Conservation (phyloP, 2,329 filamentous ascomycete genomes). For the Colletotrichum nymphaeae region DNA sequence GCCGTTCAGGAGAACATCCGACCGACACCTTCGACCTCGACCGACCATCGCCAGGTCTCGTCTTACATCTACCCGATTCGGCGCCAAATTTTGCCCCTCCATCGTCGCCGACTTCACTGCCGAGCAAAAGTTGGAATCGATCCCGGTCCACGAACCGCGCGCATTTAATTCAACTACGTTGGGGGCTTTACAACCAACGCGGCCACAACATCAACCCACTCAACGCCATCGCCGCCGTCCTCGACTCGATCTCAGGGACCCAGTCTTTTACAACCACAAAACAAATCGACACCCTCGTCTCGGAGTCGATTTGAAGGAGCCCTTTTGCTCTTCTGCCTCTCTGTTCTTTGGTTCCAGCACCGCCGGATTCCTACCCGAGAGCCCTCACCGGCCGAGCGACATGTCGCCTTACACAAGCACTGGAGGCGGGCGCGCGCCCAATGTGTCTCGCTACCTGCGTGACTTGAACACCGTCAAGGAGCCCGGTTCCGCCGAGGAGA, state of each 20-base stretch:
- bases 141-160: conserved; percentile 8
- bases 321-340: conserved; percentile 11
- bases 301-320: conserved; percentile 13
- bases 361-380: background rate
- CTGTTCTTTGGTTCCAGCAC: conserved; percentile 1
- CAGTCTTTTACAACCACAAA: conserved; percentile 26
- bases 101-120: conserved; percentile 1
- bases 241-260: conserved; percentile 5
- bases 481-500: conserved; percentile 68
- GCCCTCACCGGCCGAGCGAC: conserved; percentile 26
- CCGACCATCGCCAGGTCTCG: background rate
- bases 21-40: background rate
- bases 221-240: conserved; percentile 24
- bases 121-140: conserved; percentile 21
- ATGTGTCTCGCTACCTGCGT: conserved; percentile 90
- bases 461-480: conserved; percentile 80
- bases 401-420: conserved; percentile 72
- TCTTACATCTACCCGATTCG: background rate
- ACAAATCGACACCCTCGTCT: conserved; percentile 27
- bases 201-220: conserved; percentile 23
- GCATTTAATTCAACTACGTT: conserved; percentile 8
- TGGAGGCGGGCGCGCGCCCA: conserved; percentile 82
- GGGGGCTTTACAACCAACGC: conserved; percentile 5
- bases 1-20: background rate
- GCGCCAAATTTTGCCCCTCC: conserved; percentile 19